phyloP scores from a whole-genome alignment of 2,329 filamentous ascomycete genomes.

The Colletotrichum viniferum region DNA sequence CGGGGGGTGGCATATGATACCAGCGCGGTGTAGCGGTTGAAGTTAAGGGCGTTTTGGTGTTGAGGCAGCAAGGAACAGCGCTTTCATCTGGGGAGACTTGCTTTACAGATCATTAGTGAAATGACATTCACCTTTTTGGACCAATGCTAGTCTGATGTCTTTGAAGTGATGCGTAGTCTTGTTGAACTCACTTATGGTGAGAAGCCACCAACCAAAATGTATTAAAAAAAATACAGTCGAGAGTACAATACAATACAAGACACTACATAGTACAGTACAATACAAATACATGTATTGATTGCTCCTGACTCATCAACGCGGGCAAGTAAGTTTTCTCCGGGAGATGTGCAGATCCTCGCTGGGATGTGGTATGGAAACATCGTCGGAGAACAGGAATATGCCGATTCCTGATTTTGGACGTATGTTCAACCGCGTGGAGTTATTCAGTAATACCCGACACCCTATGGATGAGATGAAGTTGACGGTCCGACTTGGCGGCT shows the following conservation, averaged over 20 bases:
- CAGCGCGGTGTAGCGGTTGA: background rate
- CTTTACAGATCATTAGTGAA: background rate
- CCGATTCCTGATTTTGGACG: background rate
- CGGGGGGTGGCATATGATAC: background rate
- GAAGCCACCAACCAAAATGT: background rate
- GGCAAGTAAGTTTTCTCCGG: background rate
- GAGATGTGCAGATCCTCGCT: background rate
- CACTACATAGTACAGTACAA: background rate
- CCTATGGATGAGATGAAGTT: background rate
- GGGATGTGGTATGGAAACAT: background rate
- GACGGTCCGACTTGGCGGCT: background rate
- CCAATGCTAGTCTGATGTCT: background rate
- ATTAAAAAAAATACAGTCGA: too few species aligned
- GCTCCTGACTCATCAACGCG: background rate
- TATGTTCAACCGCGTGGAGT: background rate
- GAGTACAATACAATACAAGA: background rate
- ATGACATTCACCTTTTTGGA: background rate
- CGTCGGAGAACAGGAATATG: background rate
- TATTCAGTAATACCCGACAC: background rate
- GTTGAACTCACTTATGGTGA: background rate
- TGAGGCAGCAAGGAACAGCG: background rate
- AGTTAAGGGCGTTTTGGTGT: background rate
- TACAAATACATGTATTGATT: background rate
- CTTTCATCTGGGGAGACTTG: background rate
- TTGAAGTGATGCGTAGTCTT: background rate